A percentile compares a stretch with the other conserved stretches of the same genome.
Conservation (phyloP, 2,329 filamentous ascomycete species). For the Sporothrix humicola region DNA sequence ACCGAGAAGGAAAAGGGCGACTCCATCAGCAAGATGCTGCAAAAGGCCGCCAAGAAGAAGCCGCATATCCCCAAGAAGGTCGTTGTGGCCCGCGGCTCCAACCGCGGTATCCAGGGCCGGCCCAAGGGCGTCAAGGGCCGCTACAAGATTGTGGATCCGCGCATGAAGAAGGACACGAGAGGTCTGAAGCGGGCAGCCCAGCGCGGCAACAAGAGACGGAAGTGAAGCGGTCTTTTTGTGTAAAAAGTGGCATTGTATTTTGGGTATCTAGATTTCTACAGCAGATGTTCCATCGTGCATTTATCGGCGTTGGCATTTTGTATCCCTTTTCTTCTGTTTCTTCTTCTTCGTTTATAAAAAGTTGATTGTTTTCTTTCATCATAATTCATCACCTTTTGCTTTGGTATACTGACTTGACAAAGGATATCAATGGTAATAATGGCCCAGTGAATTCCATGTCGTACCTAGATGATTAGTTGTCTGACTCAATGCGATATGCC, state of each 20-base stretch:
- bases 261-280: slow-evolving; percentile 21
- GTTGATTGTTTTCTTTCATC: not conserved
- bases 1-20: slow-evolving; percentile 96
- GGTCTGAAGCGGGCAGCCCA: slow-evolving; percentile 80
- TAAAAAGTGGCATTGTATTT: not conserved
- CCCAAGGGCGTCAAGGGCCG: slow-evolving; percentile 92
- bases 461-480: slow-evolving; percentile 60
- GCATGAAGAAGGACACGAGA: slow-evolving; percentile 95
- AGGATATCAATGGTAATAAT: slow-evolving; percentile 66
- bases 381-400: not conserved
- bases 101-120: slow-evolving; percentile 78
- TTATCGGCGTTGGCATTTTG: slow-evolving; percentile 29
- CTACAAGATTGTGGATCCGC: slow-evolving; percentile 95
- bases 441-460: slow-evolving; percentile 78
- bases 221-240: not conserved
- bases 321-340: not conserved
- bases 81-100: slow-evolving; percentile 83
- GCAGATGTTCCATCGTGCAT: slow-evolving; percentile 19
- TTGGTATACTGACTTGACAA: slow-evolving; percentile 52
- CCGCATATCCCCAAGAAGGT: slow-evolving; percentile 82
- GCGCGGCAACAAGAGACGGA: slow-evolving; percentile 57
- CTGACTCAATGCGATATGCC: not conserved
- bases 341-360: slow-evolving; percentile 22
- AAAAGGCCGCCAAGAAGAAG: slow-evolving; percentile 83
- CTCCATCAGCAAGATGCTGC: slow-evolving; percentile 80